Percentiles rank a stretch among this genome's conserved stretches.
These are phyloP conservation scores for Paramecium caudatum DNA, from an alignment of 73 alveolate genomes.

Conservation along the genomic window DNA sequence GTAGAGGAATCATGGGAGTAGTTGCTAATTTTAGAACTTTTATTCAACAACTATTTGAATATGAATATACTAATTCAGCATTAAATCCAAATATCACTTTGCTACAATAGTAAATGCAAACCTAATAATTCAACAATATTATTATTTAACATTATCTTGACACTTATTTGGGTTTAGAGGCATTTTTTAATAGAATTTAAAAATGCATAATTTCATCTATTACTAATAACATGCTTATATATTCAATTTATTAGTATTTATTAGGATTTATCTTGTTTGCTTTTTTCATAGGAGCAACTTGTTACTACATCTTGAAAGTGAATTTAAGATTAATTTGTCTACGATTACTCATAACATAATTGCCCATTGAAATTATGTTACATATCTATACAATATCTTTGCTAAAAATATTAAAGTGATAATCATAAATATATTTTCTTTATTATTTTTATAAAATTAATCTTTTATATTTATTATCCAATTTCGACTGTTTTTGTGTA, in stretches of 20 bases:
- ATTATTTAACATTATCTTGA: not conserved
- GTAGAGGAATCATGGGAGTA: not conserved
- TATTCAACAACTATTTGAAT: not conserved
- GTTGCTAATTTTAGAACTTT: not conserved
- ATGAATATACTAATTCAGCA: too few species aligned
- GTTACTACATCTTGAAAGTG: not conserved
- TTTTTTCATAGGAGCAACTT: not conserved
- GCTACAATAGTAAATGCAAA: not conserved
- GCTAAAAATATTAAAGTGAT: constrained; percentile 14
- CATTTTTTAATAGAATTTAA: not conserved
- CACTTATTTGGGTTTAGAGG: constrained; percentile 18
- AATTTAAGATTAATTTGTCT: not conserved
- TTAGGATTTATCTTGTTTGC: not conserved
- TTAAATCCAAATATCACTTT: too few species aligned
- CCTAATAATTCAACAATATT: not conserved
- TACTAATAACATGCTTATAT: not conserved
- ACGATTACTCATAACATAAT: not conserved
- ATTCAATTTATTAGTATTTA: not conserved
- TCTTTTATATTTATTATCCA: too few species aligned
- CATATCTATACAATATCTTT: constrained; percentile 16
- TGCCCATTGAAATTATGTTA: constrained; percentile 4
- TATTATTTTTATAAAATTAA: too few species aligned
- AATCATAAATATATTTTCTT: too few species aligned
- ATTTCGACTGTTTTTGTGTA: too few species aligned
- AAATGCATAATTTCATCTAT: not conserved